These are phyloP conservation scores for Vitellaria paradoxa DNA, from an alignment of 179 eudicot genomes.

Conservation along the genomic window DNA sequence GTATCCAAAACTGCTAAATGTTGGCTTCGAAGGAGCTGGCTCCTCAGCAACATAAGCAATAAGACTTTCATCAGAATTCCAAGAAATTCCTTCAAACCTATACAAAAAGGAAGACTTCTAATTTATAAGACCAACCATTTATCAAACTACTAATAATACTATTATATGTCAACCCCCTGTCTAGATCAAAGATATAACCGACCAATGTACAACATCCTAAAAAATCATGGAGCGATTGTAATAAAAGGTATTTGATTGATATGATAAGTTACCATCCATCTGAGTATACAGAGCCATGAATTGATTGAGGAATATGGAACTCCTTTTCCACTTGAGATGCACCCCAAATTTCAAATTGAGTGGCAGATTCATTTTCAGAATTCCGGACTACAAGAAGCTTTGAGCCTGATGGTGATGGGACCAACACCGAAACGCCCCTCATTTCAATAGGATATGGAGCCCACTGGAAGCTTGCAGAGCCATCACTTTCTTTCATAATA, in stretches of 20 bases:
- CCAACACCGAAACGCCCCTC: constrained; percentile 60
- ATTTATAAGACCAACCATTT: background rate
- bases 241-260: background rate
- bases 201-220: background rate
- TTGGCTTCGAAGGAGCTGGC: constrained; percentile 61
- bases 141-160: background rate
- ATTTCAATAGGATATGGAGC: constrained; percentile 81
- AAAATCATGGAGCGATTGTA: background rate
- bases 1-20: constrained; percentile 56
- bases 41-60: constrained; percentile 98
- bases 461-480: constrained; percentile 56
- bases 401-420: constrained; percentile 94
- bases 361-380: constrained; percentile 76
- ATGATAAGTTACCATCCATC: constrained; percentile 79
- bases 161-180: background rate
- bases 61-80: constrained; percentile 79
- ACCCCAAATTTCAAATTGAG: constrained; percentile 80
- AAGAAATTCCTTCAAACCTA: constrained; percentile 97
- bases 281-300: constrained; percentile 80
- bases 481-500: constrained; percentile 39
- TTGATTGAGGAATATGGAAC: constrained; percentile 65
- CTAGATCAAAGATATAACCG: background rate
- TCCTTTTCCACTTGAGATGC: constrained; percentile 70
- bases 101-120: constrained; percentile 1
- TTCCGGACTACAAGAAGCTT: constrained; percentile 82